A percentile compares a stretch with the other conserved stretches of the same genome.
Evolutionary conservation across 192 early-diverging fungal species (phyloP).

Genomic region (Phycomyces nitens): DNA sequence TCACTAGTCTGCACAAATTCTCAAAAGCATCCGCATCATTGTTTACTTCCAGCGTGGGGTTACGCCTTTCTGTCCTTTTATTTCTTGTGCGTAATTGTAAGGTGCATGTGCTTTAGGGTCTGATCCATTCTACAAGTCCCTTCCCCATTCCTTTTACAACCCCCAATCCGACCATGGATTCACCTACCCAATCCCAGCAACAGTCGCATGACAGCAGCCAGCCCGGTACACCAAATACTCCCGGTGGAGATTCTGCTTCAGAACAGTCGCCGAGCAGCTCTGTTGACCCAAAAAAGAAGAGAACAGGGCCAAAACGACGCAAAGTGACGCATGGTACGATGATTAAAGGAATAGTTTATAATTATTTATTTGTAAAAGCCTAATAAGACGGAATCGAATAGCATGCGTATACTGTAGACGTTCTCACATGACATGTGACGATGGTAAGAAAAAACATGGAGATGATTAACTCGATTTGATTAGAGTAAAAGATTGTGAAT

Average conservation of each 20-base stretch:
- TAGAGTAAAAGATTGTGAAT: too few species aligned
- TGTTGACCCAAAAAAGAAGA: conserved; percentile 53
- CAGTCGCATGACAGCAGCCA: background rate
- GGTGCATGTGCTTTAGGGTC: too few species aligned
- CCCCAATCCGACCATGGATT: background rate
- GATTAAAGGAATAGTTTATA: background rate
- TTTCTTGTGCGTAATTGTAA: too few species aligned
- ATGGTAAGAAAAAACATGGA: conserved; percentile 41
- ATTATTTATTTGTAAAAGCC: background rate
- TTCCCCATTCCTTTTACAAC: too few species aligned
- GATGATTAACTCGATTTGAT: background rate
- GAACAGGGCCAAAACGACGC: conserved; percentile 54
- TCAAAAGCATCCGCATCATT: too few species aligned
- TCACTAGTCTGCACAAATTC: too few species aligned
- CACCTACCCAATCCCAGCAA: conserved; percentile 5
- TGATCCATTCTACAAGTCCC: too few species aligned
- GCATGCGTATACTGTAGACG: conserved; percentile 95
- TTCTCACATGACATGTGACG: conserved; percentile 96
- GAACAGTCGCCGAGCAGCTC: background rate
- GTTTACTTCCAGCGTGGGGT: too few species aligned
- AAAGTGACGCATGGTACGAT: conserved; percentile 62
- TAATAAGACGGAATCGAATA: conserved; percentile 20
- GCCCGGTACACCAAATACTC: background rate
- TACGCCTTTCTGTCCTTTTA: too few species aligned
- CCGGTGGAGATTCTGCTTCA: background rate